Base-by-base conservation (phyloP, 2,329 filamentous ascomycete species). In the Fusarium clavum region DNA sequence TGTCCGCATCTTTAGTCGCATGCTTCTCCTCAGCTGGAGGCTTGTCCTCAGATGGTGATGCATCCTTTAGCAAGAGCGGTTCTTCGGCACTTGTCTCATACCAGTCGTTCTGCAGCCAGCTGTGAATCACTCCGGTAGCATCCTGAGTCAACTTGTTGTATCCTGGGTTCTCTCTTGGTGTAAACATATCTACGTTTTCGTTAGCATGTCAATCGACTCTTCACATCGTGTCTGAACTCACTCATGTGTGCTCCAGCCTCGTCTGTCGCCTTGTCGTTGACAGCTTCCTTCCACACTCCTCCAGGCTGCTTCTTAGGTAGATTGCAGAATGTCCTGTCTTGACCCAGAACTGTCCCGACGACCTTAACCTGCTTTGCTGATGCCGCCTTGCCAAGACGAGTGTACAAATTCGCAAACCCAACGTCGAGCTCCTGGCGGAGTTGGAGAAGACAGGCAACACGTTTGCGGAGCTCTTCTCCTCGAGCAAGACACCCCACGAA, bases 401-500 rank as follows among this genome's bases (percentile, higher is more conserved):
- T 97, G 80, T 97, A 98, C 61, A 98, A 85, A 77, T 98, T 96
- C 16, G 90, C 90, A 77, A 94, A 97, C 4, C 92, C 92, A 16
- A 98, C 86, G 14, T 85, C 85, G 16, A 93, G 86, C 61, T 92
- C 88, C 47, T 83, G 79, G 34, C 89, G 85, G 22, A 94, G 82
- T 62, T 85, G 84, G n/a, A 88, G 84, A 78, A 98, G 84, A 64
- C 83, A 86, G n/a, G 84, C 82, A 12, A 97, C 85, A 32, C 96
- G 89, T 76, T 89, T 87, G 72, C 90, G 90, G 70, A 98, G 83
- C 76, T 97, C 94, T 73, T 94, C 92, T 7, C 89, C 90, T n/a
- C 93, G 90, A 49, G 92, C 92, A 10, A 99, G 86, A 75, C 94
- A 97, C 4, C 94, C 94, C 2, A 98, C 93, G 75, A 98, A 99